Evolutionary conservation across 306 rosid genomes (phyloP).

Genomic region (Trifolium fragiferum): DNA sequence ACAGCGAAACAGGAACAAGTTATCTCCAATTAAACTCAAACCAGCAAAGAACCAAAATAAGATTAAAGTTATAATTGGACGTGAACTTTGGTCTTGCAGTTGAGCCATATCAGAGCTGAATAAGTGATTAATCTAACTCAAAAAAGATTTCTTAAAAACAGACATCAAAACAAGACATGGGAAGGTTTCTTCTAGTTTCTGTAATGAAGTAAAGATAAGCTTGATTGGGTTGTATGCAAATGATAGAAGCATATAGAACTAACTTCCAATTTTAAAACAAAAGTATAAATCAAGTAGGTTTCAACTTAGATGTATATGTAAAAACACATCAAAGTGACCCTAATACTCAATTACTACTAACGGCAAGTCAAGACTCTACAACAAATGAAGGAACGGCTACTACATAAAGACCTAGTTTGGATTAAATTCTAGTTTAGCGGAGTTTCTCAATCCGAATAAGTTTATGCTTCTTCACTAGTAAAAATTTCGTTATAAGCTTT

Average conservation of each 20-base stretch:
- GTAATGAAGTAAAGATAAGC: neutral
- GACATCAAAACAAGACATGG: neutral
- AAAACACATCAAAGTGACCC: conserved; percentile 13
- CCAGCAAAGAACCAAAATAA: neutral
- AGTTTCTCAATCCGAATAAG: neutral
- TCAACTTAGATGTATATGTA: neutral
- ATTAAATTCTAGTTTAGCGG: neutral
- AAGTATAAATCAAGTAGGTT: neutral
- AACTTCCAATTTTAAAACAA: too few species aligned
- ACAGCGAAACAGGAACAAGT: conserved; percentile 7
- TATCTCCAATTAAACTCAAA: conserved; percentile 20
- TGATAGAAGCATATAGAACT: too few species aligned
- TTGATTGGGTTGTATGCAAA: neutral
- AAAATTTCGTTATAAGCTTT: neutral
- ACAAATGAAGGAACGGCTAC: neutral
- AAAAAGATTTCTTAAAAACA: neutral
- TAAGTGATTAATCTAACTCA: neutral
- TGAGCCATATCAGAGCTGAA: neutral
- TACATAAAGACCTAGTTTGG: neutral
- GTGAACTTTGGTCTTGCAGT: neutral
- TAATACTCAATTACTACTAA: neutral
- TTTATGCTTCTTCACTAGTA: neutral
- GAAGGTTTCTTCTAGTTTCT: neutral
- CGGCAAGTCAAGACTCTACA: conserved; percentile 16
- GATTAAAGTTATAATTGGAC: neutral